Evolutionary conservation across 2,329 filamentous ascomycete genomes (phyloP).

Genomic region (Talaromyces sp.): DNA sequence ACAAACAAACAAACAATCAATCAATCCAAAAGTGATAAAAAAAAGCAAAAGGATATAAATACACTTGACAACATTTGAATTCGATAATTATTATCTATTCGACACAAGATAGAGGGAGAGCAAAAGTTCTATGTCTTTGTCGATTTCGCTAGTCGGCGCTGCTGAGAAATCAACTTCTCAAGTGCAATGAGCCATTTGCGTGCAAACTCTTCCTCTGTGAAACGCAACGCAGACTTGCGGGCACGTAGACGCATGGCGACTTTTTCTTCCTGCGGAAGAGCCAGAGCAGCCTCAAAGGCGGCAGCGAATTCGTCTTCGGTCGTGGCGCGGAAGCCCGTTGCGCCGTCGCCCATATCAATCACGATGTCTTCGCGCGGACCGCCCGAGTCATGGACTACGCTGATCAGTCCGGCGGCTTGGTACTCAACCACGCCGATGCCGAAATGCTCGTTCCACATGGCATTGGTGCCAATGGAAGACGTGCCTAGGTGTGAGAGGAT

Average conservation of each 20-base stretch:
- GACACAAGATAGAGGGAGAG: not conserved
- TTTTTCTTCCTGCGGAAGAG: conserved; percentile 58
- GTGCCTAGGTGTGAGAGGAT: conserved; percentile 74
- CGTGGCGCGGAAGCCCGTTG: conserved; percentile 82
- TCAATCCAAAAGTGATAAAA: not conserved
- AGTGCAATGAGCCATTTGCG: conserved; percentile 73
- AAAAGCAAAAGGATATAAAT: not conserved
- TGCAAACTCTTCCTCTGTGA: conserved; percentile 82
- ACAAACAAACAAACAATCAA: not conserved
- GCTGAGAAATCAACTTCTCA: conserved; percentile 52
- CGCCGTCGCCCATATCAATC: conserved; percentile 68
- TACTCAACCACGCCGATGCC: conserved; percentile 98
- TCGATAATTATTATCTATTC: not conserved
- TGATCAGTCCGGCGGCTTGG: conserved; percentile 87
- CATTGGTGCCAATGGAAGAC: conserved; percentile 84
- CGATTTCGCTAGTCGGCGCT: not conserved
- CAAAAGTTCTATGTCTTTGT: not conserved
- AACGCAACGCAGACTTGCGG: conserved; percentile 71
- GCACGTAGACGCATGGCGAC: conserved; percentile 72
- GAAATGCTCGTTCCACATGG: conserved; percentile 99
- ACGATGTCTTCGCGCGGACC: conserved; percentile 95
- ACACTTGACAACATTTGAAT: not conserved
- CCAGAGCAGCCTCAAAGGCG: conserved; percentile 72
- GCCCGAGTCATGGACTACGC: conserved; percentile 88
- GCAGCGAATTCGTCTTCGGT: conserved; percentile 74